Conservation (phyloP, 495 filamentous ascomycete species). For the Aspergillus sclerotiicarbonarius region DNA sequence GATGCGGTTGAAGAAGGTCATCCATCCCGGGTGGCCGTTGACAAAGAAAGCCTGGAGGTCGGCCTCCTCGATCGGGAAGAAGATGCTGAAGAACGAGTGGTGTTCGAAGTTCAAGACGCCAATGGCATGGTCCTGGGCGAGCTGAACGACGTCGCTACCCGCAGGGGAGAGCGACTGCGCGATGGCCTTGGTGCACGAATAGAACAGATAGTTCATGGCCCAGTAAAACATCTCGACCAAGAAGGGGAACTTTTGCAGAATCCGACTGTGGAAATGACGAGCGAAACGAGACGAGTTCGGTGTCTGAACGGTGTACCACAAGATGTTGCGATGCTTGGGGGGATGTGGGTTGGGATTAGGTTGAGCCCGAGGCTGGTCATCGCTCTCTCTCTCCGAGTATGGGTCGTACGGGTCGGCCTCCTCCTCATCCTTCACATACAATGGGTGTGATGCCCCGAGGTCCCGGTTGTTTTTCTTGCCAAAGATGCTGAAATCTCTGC, state of each 20-base stretch:
- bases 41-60: constrained; percentile 62
- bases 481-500: constrained; percentile 48
- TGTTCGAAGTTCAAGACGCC: constrained; percentile 63
- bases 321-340: constrained; percentile 41
- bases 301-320: constrained; percentile 46
- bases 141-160: constrained; percentile 59
- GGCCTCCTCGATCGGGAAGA: constrained; percentile 55
- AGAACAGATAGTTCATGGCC: constrained; percentile 67
- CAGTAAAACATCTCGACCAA: constrained; percentile 69
- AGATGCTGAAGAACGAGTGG: constrained; percentile 46
- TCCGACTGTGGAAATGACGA: constrained; percentile 54
- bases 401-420: constrained; percentile 41
- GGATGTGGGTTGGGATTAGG: constrained; percentile 33
- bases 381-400: constrained; percentile 32
- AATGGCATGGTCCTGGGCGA: constrained; percentile 63
- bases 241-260: constrained; percentile 50
- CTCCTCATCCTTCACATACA: constrained; percentile 32
- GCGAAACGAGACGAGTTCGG: constrained; percentile 59
- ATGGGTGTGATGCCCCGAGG: constrained; percentile 18
- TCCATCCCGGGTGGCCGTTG: constrained; percentile 47
- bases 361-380: constrained; percentile 24
- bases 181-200: constrained; percentile 58
- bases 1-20: constrained; percentile 60
- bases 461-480: constrained; percentile 18
- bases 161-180: constrained; percentile 41